Conservation (phyloP, 73 alveolate genomes). For the Paramecium primaurelia region DNA sequence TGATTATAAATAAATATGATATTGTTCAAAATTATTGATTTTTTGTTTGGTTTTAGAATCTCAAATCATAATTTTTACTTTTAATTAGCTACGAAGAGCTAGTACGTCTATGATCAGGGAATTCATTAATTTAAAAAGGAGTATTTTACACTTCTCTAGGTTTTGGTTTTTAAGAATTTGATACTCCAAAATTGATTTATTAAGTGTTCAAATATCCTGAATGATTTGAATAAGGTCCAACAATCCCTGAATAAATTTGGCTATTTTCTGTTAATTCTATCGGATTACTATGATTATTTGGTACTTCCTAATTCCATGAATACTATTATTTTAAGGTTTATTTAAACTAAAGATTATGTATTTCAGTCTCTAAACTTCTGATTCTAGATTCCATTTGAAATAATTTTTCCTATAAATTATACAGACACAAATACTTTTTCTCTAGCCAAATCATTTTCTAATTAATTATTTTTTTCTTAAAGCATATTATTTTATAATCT, state of each 20-base stretch:
- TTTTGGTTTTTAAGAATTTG: not conserved
- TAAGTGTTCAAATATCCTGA: not conserved
- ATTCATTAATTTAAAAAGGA: not conserved
- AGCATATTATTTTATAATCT: not conserved
- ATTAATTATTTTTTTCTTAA: not conserved
- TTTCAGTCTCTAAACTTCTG: not conserved
- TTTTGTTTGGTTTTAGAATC: not conserved
- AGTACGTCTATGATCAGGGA: not conserved
- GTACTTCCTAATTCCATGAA: not conserved
- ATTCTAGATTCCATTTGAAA: not conserved
- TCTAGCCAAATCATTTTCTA: not conserved
- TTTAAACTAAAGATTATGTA: not conserved
- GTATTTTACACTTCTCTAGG: not conserved
- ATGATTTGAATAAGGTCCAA: not conserved
- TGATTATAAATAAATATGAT: not conserved
- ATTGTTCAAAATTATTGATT: not conserved
- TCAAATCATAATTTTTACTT: not conserved
- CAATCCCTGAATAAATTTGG: not conserved
- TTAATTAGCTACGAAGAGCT: not conserved
- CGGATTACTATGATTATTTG: not conserved
- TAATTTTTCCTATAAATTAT: not conserved
- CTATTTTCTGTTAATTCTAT: not conserved
- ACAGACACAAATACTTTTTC: not conserved
- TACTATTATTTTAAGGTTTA: not conserved
- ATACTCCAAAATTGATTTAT: not conserved